Base-by-base conservation (phyloP, 768 basidiomycete genomes). In the Nidula microcarpa region DNA sequence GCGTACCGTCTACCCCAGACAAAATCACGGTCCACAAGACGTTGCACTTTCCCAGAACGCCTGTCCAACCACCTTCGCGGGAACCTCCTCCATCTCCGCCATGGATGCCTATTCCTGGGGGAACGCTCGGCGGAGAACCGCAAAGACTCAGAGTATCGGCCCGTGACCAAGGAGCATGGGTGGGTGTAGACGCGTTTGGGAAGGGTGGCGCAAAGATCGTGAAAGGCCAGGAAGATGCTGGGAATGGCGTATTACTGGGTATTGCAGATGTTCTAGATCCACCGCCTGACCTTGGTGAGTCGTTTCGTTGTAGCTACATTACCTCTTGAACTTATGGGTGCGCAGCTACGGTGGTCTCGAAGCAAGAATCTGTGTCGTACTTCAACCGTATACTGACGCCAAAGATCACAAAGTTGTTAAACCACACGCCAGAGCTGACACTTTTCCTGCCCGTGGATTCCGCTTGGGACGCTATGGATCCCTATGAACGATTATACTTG, bases 361-460 rank as follows among this genome's bases (percentile, higher is more conserved):
- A 78, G 23, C 81, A 85, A 55, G 65, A 82, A 6, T 77, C 82
- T 0, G 66, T 92, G 33, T 84, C 88, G 7, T 93, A 90, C 68
- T 85, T 97, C 59, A 70, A 79, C 62, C 84, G 78, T 55, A 79
- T 98, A 49, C 71, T 93, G 36, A 87, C 84, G 4, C 67, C 81
- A 0, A 79, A 82, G 47, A 78, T 87, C 36, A 62, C 74, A 45
- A 62, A 70, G 16, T 68, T 81, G 35, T 75, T 97, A 41, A 86
- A 87, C 52, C 75, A 74, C 43, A 84, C 87, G 0, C 71, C 89
- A 4, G 83, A 86, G 62, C 70, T 96, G 44, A 97, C 97, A 0
- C 59, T 98, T 32, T 99, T 99, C 66, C 80, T 96, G 6, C 96
- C 97, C 1, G 76, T 88, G 23, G 81, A 97, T 65, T 69, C 80